Evolutionary conservation across 495 filamentous ascomycete species (phyloP).

Genomic region (Xylaria castorea): DNA sequence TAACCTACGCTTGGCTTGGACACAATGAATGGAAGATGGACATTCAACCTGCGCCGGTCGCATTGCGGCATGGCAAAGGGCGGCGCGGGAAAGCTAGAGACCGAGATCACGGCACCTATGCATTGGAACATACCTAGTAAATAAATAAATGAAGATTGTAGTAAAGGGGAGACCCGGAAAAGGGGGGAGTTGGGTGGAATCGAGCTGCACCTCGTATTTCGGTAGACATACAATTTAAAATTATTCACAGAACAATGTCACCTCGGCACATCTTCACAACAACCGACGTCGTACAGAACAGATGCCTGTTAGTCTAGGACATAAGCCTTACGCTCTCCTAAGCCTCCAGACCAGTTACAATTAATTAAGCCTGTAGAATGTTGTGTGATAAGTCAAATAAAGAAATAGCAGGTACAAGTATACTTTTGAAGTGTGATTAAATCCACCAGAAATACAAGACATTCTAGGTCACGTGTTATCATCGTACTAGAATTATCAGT

Average conservation of each 20-base stretch:
- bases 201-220: not conserved
- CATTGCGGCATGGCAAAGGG: too few species aligned
- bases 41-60: not conserved
- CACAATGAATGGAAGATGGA: not conserved
- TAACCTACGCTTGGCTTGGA: not conserved
- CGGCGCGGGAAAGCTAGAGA: not conserved
- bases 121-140: not conserved
- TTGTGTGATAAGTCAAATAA: not conserved
- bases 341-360: not conserved
- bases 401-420: not conserved
- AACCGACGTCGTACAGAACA: not conserved
- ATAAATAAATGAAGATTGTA: not conserved
- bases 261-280: not conserved
- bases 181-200: too few species aligned
- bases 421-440: too few species aligned
- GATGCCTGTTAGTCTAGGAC: not conserved
- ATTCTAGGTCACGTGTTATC: not conserved
- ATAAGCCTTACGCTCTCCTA: not conserved
- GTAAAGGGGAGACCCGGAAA: not conserved
- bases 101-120: not conserved
- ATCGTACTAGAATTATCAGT: not conserved
- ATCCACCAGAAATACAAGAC: too few species aligned
- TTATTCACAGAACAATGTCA: not conserved
- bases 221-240: not conserved
- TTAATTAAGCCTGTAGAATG: not conserved